A percentile compares a stretch with the other conserved stretches of the same genome.
Conservation (phyloP, 306 rosid species). For the Vigna trinervia region DNA sequence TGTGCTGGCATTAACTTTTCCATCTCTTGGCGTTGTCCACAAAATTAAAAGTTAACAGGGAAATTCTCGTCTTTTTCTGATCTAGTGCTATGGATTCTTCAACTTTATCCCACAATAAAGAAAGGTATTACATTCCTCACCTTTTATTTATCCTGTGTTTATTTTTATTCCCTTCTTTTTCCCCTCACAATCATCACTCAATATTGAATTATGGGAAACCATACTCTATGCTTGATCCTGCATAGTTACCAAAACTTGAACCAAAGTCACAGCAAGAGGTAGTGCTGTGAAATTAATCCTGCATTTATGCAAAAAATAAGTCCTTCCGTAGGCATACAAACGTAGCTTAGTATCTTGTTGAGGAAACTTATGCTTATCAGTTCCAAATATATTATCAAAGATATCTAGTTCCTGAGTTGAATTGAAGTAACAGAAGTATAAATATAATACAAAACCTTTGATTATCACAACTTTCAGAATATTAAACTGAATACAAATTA, state of each 20-base stretch:
- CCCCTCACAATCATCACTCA: slow-evolving; percentile 52
- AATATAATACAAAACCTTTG: background rate
- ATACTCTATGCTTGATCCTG: background rate
- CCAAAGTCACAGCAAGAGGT: slow-evolving; percentile 1
- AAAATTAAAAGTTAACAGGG: slow-evolving; percentile 44
- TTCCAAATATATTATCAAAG: background rate
- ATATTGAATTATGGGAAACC: slow-evolving; percentile 43
- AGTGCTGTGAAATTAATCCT: slow-evolving; percentile 35
- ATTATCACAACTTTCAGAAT: too few species aligned
- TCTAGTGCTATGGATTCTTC: slow-evolving; percentile 62
- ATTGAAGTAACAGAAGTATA: background rate
- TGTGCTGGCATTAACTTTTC: slow-evolving; percentile 43
- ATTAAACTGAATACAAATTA: too few species aligned
- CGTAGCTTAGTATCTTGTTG: background rate
- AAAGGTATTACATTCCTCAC: slow-evolving; percentile 75
- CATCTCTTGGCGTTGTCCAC: slow-evolving; percentile 50
- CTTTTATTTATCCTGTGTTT: slow-evolving; percentile 49
- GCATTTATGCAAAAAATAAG: slow-evolving; percentile 5
- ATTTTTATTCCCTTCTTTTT: slow-evolving; percentile 59
- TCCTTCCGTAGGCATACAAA: background rate
- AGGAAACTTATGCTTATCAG: background rate
- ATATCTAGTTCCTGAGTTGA: background rate
- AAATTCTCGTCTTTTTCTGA: slow-evolving; percentile 53
- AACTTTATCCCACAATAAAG: slow-evolving; percentile 63
- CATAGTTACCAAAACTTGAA: slow-evolving; percentile 22